Conservation (phyloP, 2,329 filamentous ascomycete genomes). For the Fusarium sp. region DNA sequence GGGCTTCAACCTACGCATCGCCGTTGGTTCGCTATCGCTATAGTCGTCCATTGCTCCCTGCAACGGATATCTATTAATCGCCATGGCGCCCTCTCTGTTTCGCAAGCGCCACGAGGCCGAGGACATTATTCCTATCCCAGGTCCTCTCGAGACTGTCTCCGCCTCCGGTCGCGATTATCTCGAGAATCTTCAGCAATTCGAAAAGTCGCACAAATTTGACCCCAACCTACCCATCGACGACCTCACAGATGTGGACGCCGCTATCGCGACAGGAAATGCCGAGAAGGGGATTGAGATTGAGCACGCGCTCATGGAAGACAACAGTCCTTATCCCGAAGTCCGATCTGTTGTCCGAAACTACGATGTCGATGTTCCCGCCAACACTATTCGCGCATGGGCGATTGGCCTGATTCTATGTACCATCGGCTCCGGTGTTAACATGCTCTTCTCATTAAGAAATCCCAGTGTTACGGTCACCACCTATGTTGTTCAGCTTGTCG, state of each 20-base stretch:
- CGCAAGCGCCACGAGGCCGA: conserved; percentile 60
- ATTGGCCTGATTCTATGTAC: conserved; percentile 71
- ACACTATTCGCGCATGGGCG: conserved; percentile 72
- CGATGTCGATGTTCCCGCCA: conserved; percentile 72
- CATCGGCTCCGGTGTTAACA: conserved; percentile 70
- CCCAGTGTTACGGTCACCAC: conserved; percentile 70
- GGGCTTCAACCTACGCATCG: conserved; percentile 39
- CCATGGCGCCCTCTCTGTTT: conserved; percentile 54
- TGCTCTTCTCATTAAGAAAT: conserved; percentile 69
- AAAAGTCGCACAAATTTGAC: conserved; percentile 71
- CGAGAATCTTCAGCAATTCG: conserved; percentile 65
- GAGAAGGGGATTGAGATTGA: conserved; percentile 68
- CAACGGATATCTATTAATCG: conserved; percentile 22
- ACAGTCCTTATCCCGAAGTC: conserved; percentile 76
- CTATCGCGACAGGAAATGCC: conserved; percentile 64
- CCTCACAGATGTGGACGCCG: conserved; percentile 69
- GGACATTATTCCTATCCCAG: conserved; percentile 57
- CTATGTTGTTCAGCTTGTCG: conserved; percentile 71
- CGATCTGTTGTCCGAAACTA: conserved; percentile 73
- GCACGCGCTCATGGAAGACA: conserved; percentile 69
- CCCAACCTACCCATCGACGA: conserved; percentile 73
- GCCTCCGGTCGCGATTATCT: conserved; percentile 56
- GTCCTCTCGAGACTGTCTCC: conserved; percentile 54
- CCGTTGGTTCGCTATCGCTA: conserved; percentile 30
- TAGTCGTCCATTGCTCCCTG: conserved; percentile 15